Evolutionary conservation across 1,284 basidiomycete species (phyloP), one percentile per base, ranked within the genome.

Genomic region (Ustilago nuda): DNA sequence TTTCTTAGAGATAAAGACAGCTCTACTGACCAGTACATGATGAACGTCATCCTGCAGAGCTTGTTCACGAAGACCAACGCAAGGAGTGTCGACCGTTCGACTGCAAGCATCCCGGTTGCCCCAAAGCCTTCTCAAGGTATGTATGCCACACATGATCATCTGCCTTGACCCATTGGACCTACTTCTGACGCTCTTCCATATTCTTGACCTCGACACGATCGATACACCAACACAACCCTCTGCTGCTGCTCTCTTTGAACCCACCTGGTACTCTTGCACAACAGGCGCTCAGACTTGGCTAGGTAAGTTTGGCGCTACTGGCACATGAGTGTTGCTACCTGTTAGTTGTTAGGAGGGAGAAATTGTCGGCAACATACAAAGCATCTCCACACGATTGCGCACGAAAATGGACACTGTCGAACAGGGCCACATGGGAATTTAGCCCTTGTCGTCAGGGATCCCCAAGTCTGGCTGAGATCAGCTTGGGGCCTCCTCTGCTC

Each of bases 101-200:
- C 32, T 81, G 79, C 72, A 60, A 69, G 33, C 64, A 72, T 15
- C 72, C 69, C 0, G 72, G 75, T 3, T 82, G 81, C 50, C 72
- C 79, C 17, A 82, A 82, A 56, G 81, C 81, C 23, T 82, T 82
- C 51, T 74, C 70, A 1, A 72, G 79, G 79, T 81, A 61, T 51
- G 79, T 65, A 2, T 9, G 9, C 19, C 8, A 6, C 39, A n/a
- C 23, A 9, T 36, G 4, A 23, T 39, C 30, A 4, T 33, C 39
- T 13, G 9, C 19, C 12, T 8, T 23, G 3, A 17, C 32, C 8
- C 17, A 11, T 2, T 32, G 9, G 4, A 41, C 36, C 58, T 61
- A 41, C 54, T 50, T 37, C 39, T 39, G 35, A 12, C 15, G 37
- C 12, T 35, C 19, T 9, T 33, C 43, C 17, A 19, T 33, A 46